Evolutionary conservation across 495 filamentous ascomycete genomes (phyloP).

Genomic region (Penicillium cataractarum): DNA sequence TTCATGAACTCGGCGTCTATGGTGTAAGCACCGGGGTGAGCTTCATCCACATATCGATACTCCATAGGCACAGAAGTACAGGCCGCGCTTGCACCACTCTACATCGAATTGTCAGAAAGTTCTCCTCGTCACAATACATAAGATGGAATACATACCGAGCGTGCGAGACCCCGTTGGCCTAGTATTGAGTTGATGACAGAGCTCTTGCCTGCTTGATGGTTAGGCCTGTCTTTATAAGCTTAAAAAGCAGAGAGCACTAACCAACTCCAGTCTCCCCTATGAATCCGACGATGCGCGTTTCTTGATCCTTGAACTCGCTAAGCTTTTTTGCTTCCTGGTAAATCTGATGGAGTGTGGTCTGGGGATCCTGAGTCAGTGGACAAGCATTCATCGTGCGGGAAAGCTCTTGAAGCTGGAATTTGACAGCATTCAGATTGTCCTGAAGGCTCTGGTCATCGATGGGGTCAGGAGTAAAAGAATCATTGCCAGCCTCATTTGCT

Average conservation of each 20-base stretch:
- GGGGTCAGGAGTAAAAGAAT: not conserved
- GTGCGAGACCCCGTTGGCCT: not conserved
- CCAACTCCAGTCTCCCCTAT: conserved; percentile 1
- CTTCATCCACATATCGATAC: not conserved
- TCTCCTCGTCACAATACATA: not conserved
- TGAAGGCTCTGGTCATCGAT: not conserved
- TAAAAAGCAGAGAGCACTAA: not conserved
- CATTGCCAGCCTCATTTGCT: not conserved
- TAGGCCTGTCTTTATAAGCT: not conserved
- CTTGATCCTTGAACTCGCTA: not conserved
- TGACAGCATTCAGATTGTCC: not conserved
- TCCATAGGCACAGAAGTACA: conserved; percentile 1
- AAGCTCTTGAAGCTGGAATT: not conserved
- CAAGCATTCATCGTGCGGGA: not conserved
- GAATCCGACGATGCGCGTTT: conserved; percentile 3
- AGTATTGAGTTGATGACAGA: conserved; percentile 2
- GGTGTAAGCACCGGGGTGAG: not conserved
- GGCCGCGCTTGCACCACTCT: not conserved
- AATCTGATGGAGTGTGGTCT: not conserved
- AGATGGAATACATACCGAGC: not conserved
- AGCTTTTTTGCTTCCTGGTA: not conserved
- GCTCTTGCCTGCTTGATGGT: not conserved
- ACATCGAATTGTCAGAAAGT: not conserved
- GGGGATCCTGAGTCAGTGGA: not conserved
- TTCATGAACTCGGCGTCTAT: conserved; percentile 1